Conservation (phyloP, 2,329 filamentous ascomycete genomes). For the Phaeomoniella chlamydospora region DNA sequence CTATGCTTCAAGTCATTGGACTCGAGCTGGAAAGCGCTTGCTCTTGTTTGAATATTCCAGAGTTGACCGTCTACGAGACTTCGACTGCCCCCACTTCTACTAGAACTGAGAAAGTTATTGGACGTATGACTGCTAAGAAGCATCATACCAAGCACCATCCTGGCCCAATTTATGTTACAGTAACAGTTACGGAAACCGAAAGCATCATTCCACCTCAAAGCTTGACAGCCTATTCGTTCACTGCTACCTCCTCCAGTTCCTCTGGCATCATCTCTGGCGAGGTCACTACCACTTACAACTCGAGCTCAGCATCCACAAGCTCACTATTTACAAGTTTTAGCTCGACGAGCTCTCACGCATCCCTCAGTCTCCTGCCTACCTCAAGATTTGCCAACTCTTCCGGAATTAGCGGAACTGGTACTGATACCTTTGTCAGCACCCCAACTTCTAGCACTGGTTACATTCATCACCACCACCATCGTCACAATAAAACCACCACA, state of each 20-base stretch:
- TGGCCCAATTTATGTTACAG: background rate
- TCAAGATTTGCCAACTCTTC: too few relatives aligned
- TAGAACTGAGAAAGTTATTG: background rate
- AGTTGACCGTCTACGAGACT: background rate
- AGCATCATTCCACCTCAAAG: background rate
- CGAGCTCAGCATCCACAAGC: background rate
- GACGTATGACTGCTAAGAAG: background rate
- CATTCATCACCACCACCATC: too few relatives aligned
- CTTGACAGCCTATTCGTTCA: background rate
- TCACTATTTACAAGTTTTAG: background rate
- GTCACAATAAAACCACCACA: too few relatives aligned
- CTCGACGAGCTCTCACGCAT: background rate
- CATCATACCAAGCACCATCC: background rate
- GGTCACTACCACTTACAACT: background rate
- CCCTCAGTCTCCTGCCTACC: background rate
- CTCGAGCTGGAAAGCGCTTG: background rate
- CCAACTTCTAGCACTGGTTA: too few relatives aligned
- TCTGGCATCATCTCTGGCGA: background rate
- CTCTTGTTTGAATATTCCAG: background rate
- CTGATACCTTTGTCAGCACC: too few relatives aligned
- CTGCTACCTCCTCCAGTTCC: background rate
- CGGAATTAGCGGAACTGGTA: too few relatives aligned
- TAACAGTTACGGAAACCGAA: background rate
- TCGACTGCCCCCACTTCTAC: background rate
- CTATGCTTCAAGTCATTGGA: conserved; percentile 1